Evolutionary conservation across 176 grass and related monocot genomes (phyloP), one percentile per base, ranked within the genome.

Genomic region (Aegilops speltoides): DNA sequence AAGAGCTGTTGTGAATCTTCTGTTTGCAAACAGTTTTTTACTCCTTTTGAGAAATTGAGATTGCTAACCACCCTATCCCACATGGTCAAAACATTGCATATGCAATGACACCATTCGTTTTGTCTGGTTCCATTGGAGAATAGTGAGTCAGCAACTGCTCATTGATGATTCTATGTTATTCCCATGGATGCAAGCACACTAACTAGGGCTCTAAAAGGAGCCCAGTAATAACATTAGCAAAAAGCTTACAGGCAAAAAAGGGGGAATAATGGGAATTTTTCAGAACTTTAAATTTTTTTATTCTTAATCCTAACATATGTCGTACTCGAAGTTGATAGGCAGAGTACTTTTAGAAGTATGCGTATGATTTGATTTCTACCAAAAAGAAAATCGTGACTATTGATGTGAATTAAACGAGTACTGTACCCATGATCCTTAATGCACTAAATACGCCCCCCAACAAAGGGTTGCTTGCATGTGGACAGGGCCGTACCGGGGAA

Each of bases 1-100:
- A 56, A 37, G 17, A 56, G 78, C 20, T 80, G 22, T 31, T 56
- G 23, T 56, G 66, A 73, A 84, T 52, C 65, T 43, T 89, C 57
- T 64, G 28, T n/a, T 38, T 32, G 56, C 24, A 33, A 81, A 59
- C 56, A 59, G 56, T 59, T 22, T 22, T 22, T 22, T 59, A 25
- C 26, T 52, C 17, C 4, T 5, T 52, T 19, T 76, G 26, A 76
- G 2, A 11, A 75, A 17, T 75, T 28, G 72, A 75, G 72, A 28
- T 75, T 75, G 14, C 24, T 29, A 50, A 48, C 72, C 14, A 50
- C 43, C 24, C 69, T 40, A 71, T 22, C 72, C 41, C 72, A 75
- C 72, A 76, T 52, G 43, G 73, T 76, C 24, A 52, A 75, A 76
- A 67, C 14, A 85, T 63, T 78, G 48, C 57, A 83, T 90, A 37